Evolutionary conservation across 148 eudicot species (phyloP), one percentile per base, ranked within the genome.

Genomic region (Vaccinium corymbosum): DNA sequence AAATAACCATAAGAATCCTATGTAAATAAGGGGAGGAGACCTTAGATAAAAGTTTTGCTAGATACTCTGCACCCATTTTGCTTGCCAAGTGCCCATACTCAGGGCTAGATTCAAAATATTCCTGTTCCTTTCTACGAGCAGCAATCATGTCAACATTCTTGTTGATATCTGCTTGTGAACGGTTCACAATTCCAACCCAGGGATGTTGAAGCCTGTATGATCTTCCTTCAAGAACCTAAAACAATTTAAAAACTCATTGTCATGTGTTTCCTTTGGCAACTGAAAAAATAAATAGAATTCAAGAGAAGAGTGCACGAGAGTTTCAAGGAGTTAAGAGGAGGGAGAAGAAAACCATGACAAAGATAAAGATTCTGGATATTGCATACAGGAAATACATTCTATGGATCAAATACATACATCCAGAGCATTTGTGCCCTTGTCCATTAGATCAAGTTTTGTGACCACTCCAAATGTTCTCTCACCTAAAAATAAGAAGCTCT

Each of bases 161-260:
- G 91, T 97, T 97, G 85, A 97, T 97, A 85, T 97, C 99, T 49
- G 99, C 98, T 91, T 97, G 99, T 82, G 99, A 97, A 84, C 99
- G 97, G 81, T 97, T 97, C 89, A 97, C 99, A 70, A 97, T 89
- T 84, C 99, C 99, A 88, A 95, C 99, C 99, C 99, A 97, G 27
- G 99, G 99, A 94, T 97, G 98, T 83, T 89, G 92, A 80, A 97
- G 94, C 86, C 93, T 92, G 90, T 97, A 97, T 61, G 98, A 82
- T 90, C 98, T 93, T 83, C 99, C 99, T 90, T 97, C 99, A 86
- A 97, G 94, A 86, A 95, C 98, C 99, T 95, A 83, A 55, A 52
- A 86, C 4, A 80, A 75, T 72, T n/a, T 81, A 52, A 66, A 42
- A 79, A 38, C 38, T 73, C 7, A 79, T 7, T 8, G 4, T 74